Evolutionary conservation across 73 alveolate species (phyloP).

Genomic region (Symbiodinium pilosum): DNA sequence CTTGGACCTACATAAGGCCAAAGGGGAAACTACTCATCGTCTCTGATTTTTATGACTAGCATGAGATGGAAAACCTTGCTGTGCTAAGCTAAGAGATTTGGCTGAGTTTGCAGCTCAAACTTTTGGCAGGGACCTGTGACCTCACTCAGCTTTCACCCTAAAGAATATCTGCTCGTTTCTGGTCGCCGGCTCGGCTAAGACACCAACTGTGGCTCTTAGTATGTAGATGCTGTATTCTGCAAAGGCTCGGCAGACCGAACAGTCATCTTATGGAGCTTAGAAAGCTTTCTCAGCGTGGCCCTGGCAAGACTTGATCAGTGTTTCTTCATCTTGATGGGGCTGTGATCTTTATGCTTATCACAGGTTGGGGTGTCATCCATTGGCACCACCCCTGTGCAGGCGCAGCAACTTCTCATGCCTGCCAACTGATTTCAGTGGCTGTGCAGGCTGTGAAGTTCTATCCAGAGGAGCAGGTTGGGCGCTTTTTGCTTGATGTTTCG

Average conservation of each 20-base stretch:
- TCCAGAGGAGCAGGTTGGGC: constrained; percentile 57
- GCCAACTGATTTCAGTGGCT: too few relatives aligned
- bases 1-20: constrained; percentile 84
- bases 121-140: constrained; percentile 48
- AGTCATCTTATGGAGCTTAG: constrained; percentile 54
- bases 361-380: constrained; percentile 67
- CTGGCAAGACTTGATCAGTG: background rate
- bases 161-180: constrained; percentile 71
- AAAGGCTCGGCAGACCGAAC: constrained; percentile 50
- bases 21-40: background rate
- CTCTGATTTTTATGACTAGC: background rate
- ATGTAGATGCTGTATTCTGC: background rate
- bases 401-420: background rate
- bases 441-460: constrained; percentile 70
- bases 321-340: background rate
- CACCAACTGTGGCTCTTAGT: background rate
- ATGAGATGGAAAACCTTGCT: background rate
- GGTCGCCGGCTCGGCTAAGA: background rate
- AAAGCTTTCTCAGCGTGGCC: constrained; percentile 56
- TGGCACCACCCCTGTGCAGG: constrained; percentile 76
- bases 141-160: constrained; percentile 85
- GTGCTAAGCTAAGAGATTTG: background rate
- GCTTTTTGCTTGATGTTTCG: background rate
- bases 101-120: background rate
- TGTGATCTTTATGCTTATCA: background rate